Conservation (phyloP, 257 asterid species). For the Przewalskia tangutica region DNA sequence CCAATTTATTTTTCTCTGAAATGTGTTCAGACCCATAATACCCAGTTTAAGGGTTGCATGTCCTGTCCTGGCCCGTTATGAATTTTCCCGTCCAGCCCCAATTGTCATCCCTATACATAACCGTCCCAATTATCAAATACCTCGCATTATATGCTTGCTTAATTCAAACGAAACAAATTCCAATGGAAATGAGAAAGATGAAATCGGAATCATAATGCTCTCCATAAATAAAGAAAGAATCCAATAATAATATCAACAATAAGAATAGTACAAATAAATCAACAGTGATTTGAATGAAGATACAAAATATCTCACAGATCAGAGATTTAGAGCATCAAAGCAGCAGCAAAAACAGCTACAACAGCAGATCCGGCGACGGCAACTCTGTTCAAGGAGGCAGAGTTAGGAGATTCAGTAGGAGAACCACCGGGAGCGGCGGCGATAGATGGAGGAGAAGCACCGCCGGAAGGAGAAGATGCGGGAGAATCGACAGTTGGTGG, state of each 20-base stretch:
- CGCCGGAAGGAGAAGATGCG: constrained; percentile 11
- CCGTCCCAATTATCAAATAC: too few relatives aligned
- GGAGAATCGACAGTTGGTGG: constrained; percentile 19
- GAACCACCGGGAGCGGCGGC: constrained; percentile 26
- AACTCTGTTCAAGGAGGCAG: constrained; percentile 32
- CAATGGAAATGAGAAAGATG: neutral
- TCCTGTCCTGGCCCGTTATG: too few relatives aligned
- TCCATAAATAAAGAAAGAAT: neutral
- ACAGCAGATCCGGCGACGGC: constrained; percentile 48
- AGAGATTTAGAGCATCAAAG: constrained; percentile 29
- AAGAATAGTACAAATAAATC: neutral
- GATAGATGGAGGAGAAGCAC: constrained; percentile 17
- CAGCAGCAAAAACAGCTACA: constrained; percentile 27
- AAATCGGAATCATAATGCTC: neutral
- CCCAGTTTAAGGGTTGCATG: too few relatives aligned
- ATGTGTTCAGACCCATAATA: too few relatives aligned
- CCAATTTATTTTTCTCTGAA: too few relatives aligned
- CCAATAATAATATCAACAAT: neutral
- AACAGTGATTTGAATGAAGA: neutral
- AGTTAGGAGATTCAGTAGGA: constrained; percentile 17
- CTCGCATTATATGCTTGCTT: too few relatives aligned
- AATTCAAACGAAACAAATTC: too few relatives aligned
- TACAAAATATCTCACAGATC: neutral
- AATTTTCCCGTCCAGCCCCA: too few relatives aligned
- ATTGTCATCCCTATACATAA: too few relatives aligned